Evolutionary conservation across 1,284 basidiomycete species (phyloP).

Genomic region (Rhodofomes roseus): DNA sequence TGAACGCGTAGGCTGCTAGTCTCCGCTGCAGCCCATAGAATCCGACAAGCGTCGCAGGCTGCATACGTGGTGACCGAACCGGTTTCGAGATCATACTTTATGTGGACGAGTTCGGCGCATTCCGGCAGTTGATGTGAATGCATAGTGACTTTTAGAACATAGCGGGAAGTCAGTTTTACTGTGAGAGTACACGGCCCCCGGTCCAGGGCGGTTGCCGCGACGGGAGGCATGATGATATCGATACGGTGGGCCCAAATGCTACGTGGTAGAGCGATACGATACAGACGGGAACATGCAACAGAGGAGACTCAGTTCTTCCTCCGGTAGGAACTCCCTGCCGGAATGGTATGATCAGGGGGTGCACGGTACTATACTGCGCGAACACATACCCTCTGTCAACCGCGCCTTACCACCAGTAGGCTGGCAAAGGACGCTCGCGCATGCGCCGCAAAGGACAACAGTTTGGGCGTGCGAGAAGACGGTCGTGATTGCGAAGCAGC

Average conservation of each 20-base stretch:
- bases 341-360: slow-evolving; percentile 5
- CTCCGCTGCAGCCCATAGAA: too few relatives aligned
- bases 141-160: neutral
- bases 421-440: slow-evolving; percentile 95
- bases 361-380: neutral
- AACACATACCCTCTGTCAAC: slow-evolving; percentile 88
- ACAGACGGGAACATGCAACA: slow-evolving; percentile 21
- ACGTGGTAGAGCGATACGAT: slow-evolving; percentile 18
- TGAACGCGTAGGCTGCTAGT: neutral
- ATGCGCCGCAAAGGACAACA: slow-evolving; percentile 90
- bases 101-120: neutral
- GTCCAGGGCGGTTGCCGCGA: slow-evolving; percentile 18
- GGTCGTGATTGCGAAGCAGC: slow-evolving; percentile 93
- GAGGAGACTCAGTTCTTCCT: slow-evolving; percentile 67
- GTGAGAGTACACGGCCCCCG: slow-evolving; percentile 22
- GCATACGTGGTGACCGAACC: neutral
- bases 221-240: slow-evolving; percentile 23
- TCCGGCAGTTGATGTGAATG: neutral
- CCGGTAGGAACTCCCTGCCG: slow-evolving; percentile 79
- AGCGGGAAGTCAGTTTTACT: slow-evolving; percentile 12
- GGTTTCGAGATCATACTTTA: neutral
- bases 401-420: slow-evolving; percentile 99
- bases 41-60: too few relatives aligned
- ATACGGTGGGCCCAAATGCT: slow-evolving; percentile 22
- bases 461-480: slow-evolving; percentile 96